Evolutionary conservation across 805 yeast genomes (phyloP).

Genomic region (Starmerella bombi): DNA sequence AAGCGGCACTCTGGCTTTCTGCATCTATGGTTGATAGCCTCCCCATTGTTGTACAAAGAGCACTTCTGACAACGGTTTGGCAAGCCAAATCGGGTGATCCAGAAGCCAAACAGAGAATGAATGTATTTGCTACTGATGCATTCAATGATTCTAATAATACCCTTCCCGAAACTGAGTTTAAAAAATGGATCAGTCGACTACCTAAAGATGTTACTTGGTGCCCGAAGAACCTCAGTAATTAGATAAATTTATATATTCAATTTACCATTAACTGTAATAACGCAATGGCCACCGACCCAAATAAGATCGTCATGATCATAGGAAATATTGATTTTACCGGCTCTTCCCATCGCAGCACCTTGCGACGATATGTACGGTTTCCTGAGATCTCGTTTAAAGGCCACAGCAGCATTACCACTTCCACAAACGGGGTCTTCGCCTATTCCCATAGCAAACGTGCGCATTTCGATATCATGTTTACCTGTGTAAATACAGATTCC

Average conservation of each 20-base stretch:
- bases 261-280: slow-evolving; percentile 6
- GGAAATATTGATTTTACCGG: slow-evolving; percentile 9
- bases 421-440: slow-evolving; percentile 20
- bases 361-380: slow-evolving; percentile 13
- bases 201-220: slow-evolving; percentile 8
- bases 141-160: neutral
- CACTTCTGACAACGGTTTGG: slow-evolving; percentile 45
- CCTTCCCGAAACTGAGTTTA: neutral
- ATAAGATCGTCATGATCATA: slow-evolving; percentile 8
- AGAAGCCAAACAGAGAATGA: slow-evolving; percentile 18
- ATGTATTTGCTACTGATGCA: slow-evolving; percentile 9
- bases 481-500: slow-evolving; percentile 13
- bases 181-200: slow-evolving; percentile 1
- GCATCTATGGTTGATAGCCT: slow-evolving; percentile 36
- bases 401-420: slow-evolving; percentile 21
- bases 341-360: slow-evolving; percentile 16
- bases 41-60: too few relatives aligned
- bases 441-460: slow-evolving; percentile 15
- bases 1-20: slow-evolving; percentile 8
- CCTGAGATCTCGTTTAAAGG: slow-evolving; percentile 7
- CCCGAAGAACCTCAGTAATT: slow-evolving; percentile 1
- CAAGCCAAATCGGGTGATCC: slow-evolving; percentile 35
- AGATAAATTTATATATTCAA: neutral
- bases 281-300: slow-evolving; percentile 14
- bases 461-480: slow-evolving; percentile 9